Conservation (phyloP, 2,329 filamentous ascomycete species). For the Zasmidium cellare region DNA sequence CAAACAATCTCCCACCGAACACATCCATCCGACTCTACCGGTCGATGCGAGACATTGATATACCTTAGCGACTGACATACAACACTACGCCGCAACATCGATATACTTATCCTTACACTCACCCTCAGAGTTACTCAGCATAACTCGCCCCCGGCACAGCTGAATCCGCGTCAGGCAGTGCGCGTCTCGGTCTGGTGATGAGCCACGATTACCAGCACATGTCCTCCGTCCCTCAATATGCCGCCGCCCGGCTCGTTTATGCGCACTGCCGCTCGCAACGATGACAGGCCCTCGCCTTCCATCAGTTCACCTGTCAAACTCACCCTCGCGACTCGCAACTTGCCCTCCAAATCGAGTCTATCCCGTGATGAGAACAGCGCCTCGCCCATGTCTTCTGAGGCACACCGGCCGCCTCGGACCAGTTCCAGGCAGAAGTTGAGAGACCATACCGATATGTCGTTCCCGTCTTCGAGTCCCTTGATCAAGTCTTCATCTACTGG, state of each 20-base stretch:
- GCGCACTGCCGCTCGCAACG: slow-evolving; percentile 24
- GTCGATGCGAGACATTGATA: background rate
- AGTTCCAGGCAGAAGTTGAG: slow-evolving; percentile 2
- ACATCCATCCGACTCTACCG: background rate
- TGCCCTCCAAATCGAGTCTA: slow-evolving; percentile 14
- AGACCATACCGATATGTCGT: slow-evolving; percentile 7
- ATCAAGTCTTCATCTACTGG: slow-evolving; percentile 13
- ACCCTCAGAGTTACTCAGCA: background rate
- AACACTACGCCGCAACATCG: background rate
- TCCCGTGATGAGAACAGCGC: slow-evolving; percentile 6
- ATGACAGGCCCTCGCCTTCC: background rate
- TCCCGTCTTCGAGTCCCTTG: slow-evolving; percentile 6
- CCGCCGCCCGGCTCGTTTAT: slow-evolving; percentile 4
- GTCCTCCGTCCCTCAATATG: background rate
- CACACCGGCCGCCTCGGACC: slow-evolving; percentile 4
- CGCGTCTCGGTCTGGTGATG: background rate
- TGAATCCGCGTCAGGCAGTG: background rate
- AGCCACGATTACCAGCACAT: background rate
- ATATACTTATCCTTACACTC: background rate
- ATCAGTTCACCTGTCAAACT: slow-evolving; percentile 11
- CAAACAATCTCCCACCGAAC: background rate
- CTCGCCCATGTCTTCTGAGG: slow-evolving; percentile 11
- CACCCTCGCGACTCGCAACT: slow-evolving; percentile 15
- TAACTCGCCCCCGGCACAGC: background rate
- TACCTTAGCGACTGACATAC: background rate